phyloP scores from a whole-genome alignment of 2,329 filamentous ascomycete species.

The Talaromyces albobiverticillius region DNA sequence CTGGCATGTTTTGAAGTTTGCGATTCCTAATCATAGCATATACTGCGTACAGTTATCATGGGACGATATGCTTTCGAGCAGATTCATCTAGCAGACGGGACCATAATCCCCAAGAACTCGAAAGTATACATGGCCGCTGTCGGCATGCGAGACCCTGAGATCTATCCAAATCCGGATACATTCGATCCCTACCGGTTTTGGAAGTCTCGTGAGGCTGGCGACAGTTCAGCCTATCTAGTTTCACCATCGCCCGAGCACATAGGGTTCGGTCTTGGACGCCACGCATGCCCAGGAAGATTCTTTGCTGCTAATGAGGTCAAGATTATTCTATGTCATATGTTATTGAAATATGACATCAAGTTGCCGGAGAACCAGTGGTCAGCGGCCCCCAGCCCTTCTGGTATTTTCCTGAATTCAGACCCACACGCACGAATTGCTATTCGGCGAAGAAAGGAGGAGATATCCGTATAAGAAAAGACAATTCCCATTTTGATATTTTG shows the following conservation, averaged over 20 bases:
- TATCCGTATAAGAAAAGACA: not conserved
- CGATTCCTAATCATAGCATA: too few relatives aligned
- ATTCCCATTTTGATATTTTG: too few relatives aligned
- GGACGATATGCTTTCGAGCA: slow-evolving; percentile 10
- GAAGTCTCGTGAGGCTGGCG: not conserved
- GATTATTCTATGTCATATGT: slow-evolving; percentile 24
- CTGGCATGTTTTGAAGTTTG: too few relatives aligned
- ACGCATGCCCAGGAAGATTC: slow-evolving; percentile 37
- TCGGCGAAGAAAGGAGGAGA: slow-evolving; percentile 9
- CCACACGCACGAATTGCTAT: not conserved
- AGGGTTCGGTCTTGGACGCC: slow-evolving; percentile 57
- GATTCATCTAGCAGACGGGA: slow-evolving; percentile 36
- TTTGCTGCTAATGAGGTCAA: slow-evolving; percentile 27
- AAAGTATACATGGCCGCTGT: slow-evolving; percentile 25
- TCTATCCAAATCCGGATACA: slow-evolving; percentile 40
- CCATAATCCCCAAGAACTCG: slow-evolving; percentile 45
- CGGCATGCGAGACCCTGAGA: slow-evolving; percentile 43
- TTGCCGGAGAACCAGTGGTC: slow-evolving; percentile 9
- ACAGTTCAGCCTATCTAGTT: not conserved
- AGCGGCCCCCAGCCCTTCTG: not conserved
- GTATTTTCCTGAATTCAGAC: not conserved
- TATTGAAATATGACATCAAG: slow-evolving; percentile 26
- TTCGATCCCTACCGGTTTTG: slow-evolving; percentile 52
- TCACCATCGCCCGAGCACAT: slow-evolving; percentile 40
- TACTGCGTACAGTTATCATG: slow-evolving; percentile 10